Evolutionary conservation across 768 basidiomycete species (phyloP).

Genomic region (Kwoniella mangroviensis): DNA sequence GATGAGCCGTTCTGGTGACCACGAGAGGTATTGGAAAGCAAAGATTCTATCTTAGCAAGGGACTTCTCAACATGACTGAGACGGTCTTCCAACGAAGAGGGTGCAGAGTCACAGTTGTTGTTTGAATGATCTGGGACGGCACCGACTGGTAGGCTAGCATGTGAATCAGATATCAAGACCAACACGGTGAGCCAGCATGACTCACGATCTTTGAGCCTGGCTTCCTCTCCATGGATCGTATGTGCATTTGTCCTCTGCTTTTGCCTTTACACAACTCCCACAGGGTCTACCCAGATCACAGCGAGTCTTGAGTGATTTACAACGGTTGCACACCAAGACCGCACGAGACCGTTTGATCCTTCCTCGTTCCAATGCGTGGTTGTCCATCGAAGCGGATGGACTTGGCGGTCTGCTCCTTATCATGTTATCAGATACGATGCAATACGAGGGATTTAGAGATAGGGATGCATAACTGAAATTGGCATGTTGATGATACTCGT

Average conservation of each 20-base stretch:
- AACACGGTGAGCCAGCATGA: background rate
- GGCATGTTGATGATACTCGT: too few species aligned
- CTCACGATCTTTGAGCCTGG: background rate
- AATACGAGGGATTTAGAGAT: too few species aligned
- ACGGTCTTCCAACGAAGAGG: background rate
- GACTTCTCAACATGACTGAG: background rate
- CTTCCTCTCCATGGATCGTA: conserved; percentile 20
- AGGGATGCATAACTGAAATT: too few species aligned
- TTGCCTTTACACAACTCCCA: conserved; percentile 15
- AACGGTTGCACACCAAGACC: conserved; percentile 18
- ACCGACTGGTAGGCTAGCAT: background rate
- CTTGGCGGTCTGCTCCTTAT: conserved; percentile 3
- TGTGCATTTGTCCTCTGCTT: conserved; percentile 8
- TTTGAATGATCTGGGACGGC: background rate
- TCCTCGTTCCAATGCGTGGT: background rate
- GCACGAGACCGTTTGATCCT: conserved; percentile 22
- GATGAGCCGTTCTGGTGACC: background rate
- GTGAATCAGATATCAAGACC: background rate
- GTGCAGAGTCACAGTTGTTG: background rate
- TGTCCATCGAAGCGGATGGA: background rate
- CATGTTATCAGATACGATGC: background rate
- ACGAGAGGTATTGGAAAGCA: background rate
- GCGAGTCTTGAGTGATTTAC: conserved; percentile 22
- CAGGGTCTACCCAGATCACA: conserved; percentile 21
- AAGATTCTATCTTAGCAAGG: background rate